Evolutionary conservation across 2,329 filamentous ascomycete genomes (phyloP), one percentile per base, ranked within the genome.

Genomic region (Aspergillus intermedius): DNA sequence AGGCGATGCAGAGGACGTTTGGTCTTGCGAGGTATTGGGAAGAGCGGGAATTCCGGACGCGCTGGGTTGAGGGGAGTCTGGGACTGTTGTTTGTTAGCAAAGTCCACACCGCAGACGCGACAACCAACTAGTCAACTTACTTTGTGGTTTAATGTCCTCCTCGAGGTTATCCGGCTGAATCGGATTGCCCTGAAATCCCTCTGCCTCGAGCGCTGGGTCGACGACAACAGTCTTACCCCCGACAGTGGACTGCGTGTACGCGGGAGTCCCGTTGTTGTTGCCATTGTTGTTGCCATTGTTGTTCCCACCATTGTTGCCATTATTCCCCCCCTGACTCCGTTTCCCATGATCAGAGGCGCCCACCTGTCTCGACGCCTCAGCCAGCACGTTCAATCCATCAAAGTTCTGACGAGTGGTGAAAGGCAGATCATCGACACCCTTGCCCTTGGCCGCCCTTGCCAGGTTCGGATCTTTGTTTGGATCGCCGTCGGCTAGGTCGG

Each of bases 301-400:
- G 19, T 40, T 40, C 6, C 37, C 37, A 22, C 17, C 17, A 12
- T 12, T 21, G 17, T 40, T 40, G 19, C 17, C 10, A 19, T 21
- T 12, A 22, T 40, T 40, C 22, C 37, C 37, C 17, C 37, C 37
- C 10, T 19, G 15, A 42, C 63, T 55, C 62, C 66, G 57, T 68
- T 75, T 65, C 68, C 71, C 57, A 68, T 75, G 51, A 64, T 77
- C 62, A 54, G 70, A 70, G 4, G 73, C 74, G 51, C 78, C 86
- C 49, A 93, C 81, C 65, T 88, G 87, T 45, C 88, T 80, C 44
- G 90, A 94, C 0, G 91, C 90, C 69, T 95, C 90, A 28, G 90
- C 90, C 19, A 95, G 76, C 4, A 90, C 90, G 64, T 94, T 88
- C 34, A 95, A 75, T 1, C 88, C 87, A 52, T 88, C 89, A 77